Evolutionary conservation across 129 eudicot species (phyloP).

Genomic region (Cynara cardunculus): DNA sequence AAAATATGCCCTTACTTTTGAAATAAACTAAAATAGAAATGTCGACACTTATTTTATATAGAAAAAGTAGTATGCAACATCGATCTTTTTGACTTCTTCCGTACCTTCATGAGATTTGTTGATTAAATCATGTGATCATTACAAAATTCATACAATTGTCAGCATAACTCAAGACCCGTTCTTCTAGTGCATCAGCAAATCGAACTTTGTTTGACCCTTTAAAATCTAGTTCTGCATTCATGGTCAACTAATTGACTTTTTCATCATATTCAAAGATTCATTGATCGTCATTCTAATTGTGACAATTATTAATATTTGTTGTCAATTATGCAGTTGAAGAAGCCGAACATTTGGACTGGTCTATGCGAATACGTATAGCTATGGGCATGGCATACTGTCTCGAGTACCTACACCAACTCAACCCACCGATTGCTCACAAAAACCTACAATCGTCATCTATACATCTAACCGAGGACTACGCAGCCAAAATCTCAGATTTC

Average conservation of each 20-base stretch:
- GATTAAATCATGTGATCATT: constrained; percentile 1
- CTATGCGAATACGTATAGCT: constrained; percentile 56
- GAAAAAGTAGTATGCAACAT: neutral
- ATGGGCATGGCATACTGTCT: constrained; percentile 88
- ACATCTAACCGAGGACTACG: constrained; percentile 78
- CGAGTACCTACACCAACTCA: constrained; percentile 74
- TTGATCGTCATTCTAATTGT: constrained; percentile 12
- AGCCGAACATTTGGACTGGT: constrained; percentile 84
- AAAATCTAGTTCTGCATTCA: neutral
- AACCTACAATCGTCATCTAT: constrained; percentile 64
- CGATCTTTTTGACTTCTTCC: constrained; percentile 10
- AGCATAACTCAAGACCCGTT: constrained; percentile 3
- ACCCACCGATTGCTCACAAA: constrained; percentile 54
- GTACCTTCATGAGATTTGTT: neutral
- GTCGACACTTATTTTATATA: neutral
- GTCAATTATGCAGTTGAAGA: constrained; percentile 53
- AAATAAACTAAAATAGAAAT: too few species aligned
- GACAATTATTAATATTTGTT: neutral
- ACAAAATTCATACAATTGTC: neutral
- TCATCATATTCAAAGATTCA: constrained; percentile 19
- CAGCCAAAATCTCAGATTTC: constrained; percentile 83
- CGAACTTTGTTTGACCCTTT: constrained; percentile 15
- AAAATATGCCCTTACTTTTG: neutral
- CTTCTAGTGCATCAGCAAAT: constrained; percentile 6
- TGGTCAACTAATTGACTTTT: constrained; percentile 21